These are phyloP conservation scores for Geranium brycei DNA, from an alignment of 345 rosid species.

Conservation along the genomic window DNA sequence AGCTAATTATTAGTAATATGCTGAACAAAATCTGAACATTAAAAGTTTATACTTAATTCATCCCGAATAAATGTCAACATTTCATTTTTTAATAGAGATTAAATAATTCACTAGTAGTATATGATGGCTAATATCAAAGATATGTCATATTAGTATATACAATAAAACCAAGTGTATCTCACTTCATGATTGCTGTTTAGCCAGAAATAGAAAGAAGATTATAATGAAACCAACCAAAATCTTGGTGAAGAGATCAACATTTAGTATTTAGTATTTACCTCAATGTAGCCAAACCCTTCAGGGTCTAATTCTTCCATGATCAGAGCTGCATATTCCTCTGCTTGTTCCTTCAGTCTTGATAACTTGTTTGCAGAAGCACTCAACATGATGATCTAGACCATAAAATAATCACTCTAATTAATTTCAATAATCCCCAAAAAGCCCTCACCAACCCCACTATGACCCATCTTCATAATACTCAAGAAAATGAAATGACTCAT, in stretches of 20 bases:
- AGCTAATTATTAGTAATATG: background rate
- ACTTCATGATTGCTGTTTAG: background rate
- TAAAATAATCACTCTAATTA: background rate
- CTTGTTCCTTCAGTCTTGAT: conserved; percentile 24
- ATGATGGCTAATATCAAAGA: background rate
- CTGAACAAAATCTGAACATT: background rate
- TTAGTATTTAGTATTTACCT: conserved; percentile 16
- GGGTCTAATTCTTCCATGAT: conserved; percentile 30
- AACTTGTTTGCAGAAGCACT: conserved; percentile 33
- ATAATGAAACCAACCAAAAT: background rate
- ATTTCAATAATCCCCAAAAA: background rate
- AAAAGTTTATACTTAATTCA: no score
- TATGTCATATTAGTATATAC: background rate
- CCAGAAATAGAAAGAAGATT: background rate
- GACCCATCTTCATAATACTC: no score
- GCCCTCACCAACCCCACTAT: background rate
- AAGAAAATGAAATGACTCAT: background rate
- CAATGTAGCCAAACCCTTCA: conserved; percentile 21
- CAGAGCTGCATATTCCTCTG: conserved; percentile 24
- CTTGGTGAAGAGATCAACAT: no score
- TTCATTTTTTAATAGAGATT: no score
- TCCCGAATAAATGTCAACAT: no score
- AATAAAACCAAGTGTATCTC: background rate
- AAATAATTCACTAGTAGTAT: background rate
- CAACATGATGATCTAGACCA: conserved; percentile 22